These are phyloP conservation scores for Pestalotiopsis sp. DNA, from an alignment of 2,329 filamentous ascomycete species.

Conservation along the genomic window DNA sequence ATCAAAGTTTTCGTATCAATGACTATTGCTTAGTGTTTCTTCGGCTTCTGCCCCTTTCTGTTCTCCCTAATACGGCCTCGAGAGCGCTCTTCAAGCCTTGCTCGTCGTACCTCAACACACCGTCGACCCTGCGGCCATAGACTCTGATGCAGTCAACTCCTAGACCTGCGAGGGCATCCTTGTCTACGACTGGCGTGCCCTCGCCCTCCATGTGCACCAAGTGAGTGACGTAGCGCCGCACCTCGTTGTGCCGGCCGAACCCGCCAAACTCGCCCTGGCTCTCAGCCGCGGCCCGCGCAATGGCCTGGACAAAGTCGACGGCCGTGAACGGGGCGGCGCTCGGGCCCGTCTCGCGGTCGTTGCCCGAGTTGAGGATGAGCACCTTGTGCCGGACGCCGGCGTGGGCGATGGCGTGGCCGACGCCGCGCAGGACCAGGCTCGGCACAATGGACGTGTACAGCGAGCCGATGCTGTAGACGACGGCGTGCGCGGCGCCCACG, in stretches of 20 bases:
- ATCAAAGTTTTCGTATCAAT: not conserved
- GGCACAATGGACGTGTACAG: conserved; percentile 90
- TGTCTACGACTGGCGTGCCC: conserved; percentile 72
- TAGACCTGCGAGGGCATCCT: conserved; percentile 60
- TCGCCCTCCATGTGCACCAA: conserved; percentile 77
- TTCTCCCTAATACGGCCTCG: conserved; percentile 73
- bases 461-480: conserved; percentile 93
- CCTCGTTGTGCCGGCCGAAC: conserved; percentile 27
- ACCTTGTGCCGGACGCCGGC: conserved; percentile 66
- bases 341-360: conserved; percentile 87
- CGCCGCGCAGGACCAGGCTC: conserved; percentile 75
- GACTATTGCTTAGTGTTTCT: conserved; percentile 42
- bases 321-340: conserved; percentile 67
- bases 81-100: conserved; percentile 75
- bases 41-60: conserved; percentile 43
- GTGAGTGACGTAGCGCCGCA: conserved; percentile 78
- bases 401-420: conserved; percentile 62
- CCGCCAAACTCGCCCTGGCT: conserved; percentile 53
- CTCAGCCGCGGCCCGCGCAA: conserved; percentile 74
- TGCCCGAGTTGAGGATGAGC: conserved; percentile 79
- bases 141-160: conserved; percentile 80
- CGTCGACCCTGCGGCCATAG: conserved; percentile 67
- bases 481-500: conserved; percentile 63
- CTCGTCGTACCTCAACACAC: conserved; percentile 72
- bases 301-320: conserved; percentile 79